Conservation (phyloP, 2,329 filamentous ascomycete genomes). For the Ustulina deusta region DNA sequence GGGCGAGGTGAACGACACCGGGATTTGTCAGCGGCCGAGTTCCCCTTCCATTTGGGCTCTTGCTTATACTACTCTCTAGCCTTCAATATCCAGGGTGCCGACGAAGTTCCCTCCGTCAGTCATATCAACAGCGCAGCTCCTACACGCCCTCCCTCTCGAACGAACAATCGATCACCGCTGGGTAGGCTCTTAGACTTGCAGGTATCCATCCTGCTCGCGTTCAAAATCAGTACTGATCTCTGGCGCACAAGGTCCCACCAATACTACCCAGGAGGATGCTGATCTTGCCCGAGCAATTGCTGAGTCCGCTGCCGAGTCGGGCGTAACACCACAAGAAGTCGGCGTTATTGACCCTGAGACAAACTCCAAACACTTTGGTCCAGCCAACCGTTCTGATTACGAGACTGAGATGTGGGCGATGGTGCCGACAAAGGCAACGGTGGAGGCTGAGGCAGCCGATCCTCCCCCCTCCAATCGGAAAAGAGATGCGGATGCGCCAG, state of each 20-base stretch:
- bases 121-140: conserved; percentile 61
- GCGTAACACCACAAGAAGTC: conserved; percentile 63
- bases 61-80: conserved; percentile 52
- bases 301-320: conserved; percentile 66
- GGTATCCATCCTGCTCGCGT: conserved; percentile 52
- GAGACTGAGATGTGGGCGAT: conserved; percentile 69
- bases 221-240: conserved; percentile 45
- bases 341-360: conserved; percentile 59
- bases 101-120: conserved; percentile 56
- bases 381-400: conserved; percentile 68
- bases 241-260: conserved; percentile 54
- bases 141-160: conserved; percentile 72
- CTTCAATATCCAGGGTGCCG: conserved; percentile 68
- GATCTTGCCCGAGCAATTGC: conserved; percentile 68
- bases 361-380: conserved; percentile 66
- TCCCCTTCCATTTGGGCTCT: neutral
- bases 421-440: conserved; percentile 57
- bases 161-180: conserved; percentile 68
- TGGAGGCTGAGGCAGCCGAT: conserved; percentile 52
- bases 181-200: conserved; percentile 63
- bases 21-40: conserved; percentile 57
- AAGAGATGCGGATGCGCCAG: conserved; percentile 59
- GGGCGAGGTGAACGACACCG: conserved; percentile 57
- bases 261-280: conserved; percentile 62
- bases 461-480: conserved; percentile 59